Evolutionary conservation across 2,329 filamentous ascomycete species (phyloP), one percentile per base, ranked within the genome.

Genomic region (Lecanicillium sp.): DNA sequence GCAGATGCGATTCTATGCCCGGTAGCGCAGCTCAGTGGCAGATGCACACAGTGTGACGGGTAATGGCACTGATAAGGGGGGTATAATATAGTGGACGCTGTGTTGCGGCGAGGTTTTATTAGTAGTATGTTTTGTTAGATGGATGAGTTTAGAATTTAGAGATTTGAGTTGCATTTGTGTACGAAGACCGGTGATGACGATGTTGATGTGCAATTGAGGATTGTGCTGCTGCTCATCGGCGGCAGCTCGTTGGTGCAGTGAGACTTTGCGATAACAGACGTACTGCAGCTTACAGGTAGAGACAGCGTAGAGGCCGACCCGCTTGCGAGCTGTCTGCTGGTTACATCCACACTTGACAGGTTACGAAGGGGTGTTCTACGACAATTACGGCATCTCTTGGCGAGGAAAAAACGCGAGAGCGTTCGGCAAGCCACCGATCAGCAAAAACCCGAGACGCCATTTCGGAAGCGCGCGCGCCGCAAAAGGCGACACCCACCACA

Each of bases 1-100:
- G n/a, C 60, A 71, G 58, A 69, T 75, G 65, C 65, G 68, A 4
- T 71, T 74, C 58, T 71, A 71, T 30, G 26, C 49, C 11, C 49
- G 49, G 26, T 39, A 39, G 24, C 24, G 46, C 20, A 23, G 26
- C 12, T n/a, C 14, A 30, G 7, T 4, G 33, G 11, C 14, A 14
- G 32, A n/a, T 11, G 24, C 32, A 43, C 47, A 44, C 47, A 43
- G 38, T 43, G 32, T 11, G 26, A 32, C 26, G 26, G 32, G 24
- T 44, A 39, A 39, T 39, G 47, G 21, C 15, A 15, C n/a, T 49
- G 39, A 24, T 39, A 49, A 44, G 32, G 46, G 33, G 15, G 47
- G 15, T 49, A 44, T 49, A 37, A 44, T 49, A 38, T 49, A 49
- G 41, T 36, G 40, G 40, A 39, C 40, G 40, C 44, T 47, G 44